Percentiles rank a stretch among this genome's conserved stretches.
phyloP scores from a whole-genome alignment of 257 asterid genomes.

The Solanum sejunctum region DNA sequence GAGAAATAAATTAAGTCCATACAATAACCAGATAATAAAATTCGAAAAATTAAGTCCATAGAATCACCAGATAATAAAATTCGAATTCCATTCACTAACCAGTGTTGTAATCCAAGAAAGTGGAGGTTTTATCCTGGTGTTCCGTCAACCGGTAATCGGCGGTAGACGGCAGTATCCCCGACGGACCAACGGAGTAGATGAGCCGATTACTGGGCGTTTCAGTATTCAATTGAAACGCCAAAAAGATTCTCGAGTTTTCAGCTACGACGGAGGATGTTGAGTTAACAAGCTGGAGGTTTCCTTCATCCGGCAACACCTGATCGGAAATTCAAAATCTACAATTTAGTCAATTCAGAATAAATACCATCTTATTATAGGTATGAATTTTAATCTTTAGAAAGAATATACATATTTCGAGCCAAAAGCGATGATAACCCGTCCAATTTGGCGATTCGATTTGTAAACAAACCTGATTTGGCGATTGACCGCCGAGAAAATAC shows the following conservation, averaged over 20 bases:
- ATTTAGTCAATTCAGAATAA: not conserved
- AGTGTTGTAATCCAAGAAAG: constrained; percentile 43
- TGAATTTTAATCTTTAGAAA: not conserved
- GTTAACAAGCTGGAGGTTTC: constrained; percentile 33
- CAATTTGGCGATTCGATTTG: constrained; percentile 3
- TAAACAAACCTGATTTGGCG: constrained; percentile 8
- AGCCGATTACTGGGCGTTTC: constrained; percentile 31
- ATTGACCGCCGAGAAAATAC: constrained; percentile 53
- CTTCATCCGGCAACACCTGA: constrained; percentile 20
- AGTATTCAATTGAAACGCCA: constrained; percentile 44
- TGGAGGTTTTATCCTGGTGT: constrained; percentile 31
- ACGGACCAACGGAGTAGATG: constrained; percentile 54
- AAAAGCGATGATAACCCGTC: not conserved
- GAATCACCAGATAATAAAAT: not conserved
- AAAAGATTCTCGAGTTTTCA: constrained; percentile 27
- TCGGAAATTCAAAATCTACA: not conserved
- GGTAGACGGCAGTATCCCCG: constrained; percentile 21
- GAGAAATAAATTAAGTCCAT: not conserved
- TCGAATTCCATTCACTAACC: constrained; percentile 26
- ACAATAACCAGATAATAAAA: not conserved
- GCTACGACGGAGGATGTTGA: constrained; percentile 23
- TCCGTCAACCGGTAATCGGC: constrained; percentile 21
- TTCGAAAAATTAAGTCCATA: not conserved
- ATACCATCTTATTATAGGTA: not conserved
- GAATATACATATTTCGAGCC: too few species aligned